Base-by-base conservation (phyloP, 345 rosid species). In the Chamaenerion angustifolium region DNA sequence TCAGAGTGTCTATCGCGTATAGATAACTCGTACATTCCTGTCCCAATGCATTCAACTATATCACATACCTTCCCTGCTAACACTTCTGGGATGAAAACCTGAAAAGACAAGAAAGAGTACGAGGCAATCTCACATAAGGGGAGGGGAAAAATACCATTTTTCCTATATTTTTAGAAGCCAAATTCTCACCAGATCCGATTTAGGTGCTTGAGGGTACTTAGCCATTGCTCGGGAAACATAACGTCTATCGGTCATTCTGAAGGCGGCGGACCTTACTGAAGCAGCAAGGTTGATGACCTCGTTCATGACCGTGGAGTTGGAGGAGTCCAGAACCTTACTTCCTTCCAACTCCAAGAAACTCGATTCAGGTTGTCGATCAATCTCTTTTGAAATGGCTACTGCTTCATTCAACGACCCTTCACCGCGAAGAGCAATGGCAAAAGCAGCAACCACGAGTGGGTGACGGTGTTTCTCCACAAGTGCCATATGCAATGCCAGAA, bases 401-500 rank as follows among this genome's bases (percentile, higher is more conserved):
- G 88, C 95, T 81, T 80, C 85, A 10, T 45, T 45, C 41, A 85
- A 60, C 70, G 80, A 77, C 65, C 99, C 97, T 16, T 95, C 82
- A 48, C 77, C 79, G 67, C 76, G 75, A 49, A 93, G 76, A 52
- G 83, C 79, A 57, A 93, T 86, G 79, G 81, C 56, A 71, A 76
- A 85, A 45, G 74, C 76, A 49, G 97, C 95, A 11, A 85, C 82
- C 43, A 76, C 94, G 49, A 76, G 37, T 52, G 95, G 92, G 61
- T 79, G 79, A 68, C 88, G 71, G 44, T 88, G 94, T 58, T 76
- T 61, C 65, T 75, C 79, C 9, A 59, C 65, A 41, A 93, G 62
- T 23, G 94, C 92, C 58, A 77, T 70, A 64, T 93, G 97, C 64
- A 93, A 88, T 18, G 87, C 97, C 59, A 88, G 67, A 44, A 85